Evolutionary conservation across 164 flowering plant species (phyloP).

Genomic region (Cinnamomum micranthum): DNA sequence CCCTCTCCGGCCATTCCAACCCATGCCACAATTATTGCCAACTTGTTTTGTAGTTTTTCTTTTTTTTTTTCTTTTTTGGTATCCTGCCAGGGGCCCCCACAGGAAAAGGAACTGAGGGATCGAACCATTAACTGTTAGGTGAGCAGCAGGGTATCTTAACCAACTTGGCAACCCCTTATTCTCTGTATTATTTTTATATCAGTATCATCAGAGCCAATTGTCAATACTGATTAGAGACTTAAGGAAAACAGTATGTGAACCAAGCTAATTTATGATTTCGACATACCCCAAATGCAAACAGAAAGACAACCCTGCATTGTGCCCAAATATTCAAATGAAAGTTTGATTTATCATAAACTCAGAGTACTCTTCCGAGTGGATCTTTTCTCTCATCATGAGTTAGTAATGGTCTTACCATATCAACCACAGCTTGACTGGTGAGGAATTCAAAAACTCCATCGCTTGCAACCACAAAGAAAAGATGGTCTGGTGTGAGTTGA

Average conservation of each 20-base stretch:
- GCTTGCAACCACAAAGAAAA: constrained; percentile 88
- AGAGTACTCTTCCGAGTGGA: neutral
- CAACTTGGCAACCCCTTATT: neutral
- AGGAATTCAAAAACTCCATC: constrained; percentile 97
- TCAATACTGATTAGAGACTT: neutral
- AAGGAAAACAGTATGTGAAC: neutral
- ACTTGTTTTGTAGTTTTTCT: no score
- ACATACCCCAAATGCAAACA: neutral
- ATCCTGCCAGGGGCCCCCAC: no score
- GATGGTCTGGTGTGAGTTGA: constrained; percentile 60
- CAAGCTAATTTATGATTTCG: no score
- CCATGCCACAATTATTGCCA: no score
- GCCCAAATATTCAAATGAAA: no score
- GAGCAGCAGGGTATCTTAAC: no score
- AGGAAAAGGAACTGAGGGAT: no score
- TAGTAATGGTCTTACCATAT: constrained; percentile 52
- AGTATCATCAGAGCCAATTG: neutral
- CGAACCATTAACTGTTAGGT: no score
- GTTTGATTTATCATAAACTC: neutral
- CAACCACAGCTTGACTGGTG: constrained; percentile 83
- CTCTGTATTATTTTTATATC: no score
- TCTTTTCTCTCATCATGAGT: neutral
- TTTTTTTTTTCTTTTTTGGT: no score
- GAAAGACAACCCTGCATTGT: neutral
- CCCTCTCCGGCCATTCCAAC: no score